Evolutionary conservation across 2,329 filamentous ascomycete species (phyloP), one percentile per base, ranked within the genome.

Genomic region (Aspergillus puulaauensis): DNA sequence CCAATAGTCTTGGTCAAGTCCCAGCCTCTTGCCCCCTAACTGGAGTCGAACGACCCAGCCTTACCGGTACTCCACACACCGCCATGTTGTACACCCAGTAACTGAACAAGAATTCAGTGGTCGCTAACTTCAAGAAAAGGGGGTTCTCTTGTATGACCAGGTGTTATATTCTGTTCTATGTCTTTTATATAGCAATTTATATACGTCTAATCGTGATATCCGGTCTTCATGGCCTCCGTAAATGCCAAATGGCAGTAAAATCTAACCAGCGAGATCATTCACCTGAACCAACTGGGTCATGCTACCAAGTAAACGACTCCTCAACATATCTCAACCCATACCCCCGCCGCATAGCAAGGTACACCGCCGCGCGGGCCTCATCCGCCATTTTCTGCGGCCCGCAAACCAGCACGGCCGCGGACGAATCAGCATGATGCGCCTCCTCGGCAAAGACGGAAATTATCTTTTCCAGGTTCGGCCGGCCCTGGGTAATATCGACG

Each of bases 321-420:
- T 82, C 79, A 40, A 79, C 73, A 62, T 80, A 81, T 50, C 76
- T 73, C 9, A 81, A 63, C 6, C 52, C 51, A 48, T 71, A 68
- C 2, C 71, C 73, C 46, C 68, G 64, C 49, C 65, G 65, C 66
- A 73, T 67, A 8, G 75, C 73, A 9, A 67, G 44, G 52, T 76
- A 71, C 53, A 77, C 74, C 12, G 76, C 74, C 19, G 64, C 72
- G 24, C 79, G 69, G 9, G 75, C 73, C 53, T 80, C 72, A 58
- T 80, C 76, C 11, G 77, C 78, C 78, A 81, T 78, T 2, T 66
- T 68, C 0, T 67, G 67, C 3, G 79, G 79, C 1, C 79, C 79
- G 59, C 79, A 81, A 2, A 78, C 75, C 14, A 82, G 60, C 39
- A 81, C 69, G 0, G 73, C 77, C 1, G 72, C 65, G 0, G 68